Evolutionary conservation across 78 protist genomes (phyloP), one percentile per base, ranked within the genome.

Genomic region (Trichosphaerium sp.): DNA sequence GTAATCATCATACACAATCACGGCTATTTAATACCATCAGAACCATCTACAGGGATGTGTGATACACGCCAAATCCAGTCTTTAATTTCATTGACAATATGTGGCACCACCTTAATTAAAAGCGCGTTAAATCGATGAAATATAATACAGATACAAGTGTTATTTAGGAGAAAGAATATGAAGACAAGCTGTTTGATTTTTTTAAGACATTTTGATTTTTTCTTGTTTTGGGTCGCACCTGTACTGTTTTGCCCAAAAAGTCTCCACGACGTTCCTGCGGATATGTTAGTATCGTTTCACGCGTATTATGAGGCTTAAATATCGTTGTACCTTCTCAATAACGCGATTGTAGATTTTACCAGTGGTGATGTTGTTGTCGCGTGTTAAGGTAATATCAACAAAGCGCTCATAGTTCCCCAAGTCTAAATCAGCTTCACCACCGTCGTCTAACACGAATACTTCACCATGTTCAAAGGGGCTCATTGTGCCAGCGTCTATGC

Each of bases 371-470:
- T 96, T 94, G 84, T 91, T 71, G 83, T 92, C 93, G 44, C 82
- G 55, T 26, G 74, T 52, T 26, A 91, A 78, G 5, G 65, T 62
- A 29, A 85, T 37, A 71, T 74, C 85, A 38, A 88, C 31, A 74
- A 92, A 93, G 41, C 99, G 90, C 84, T 95, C 99, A 64, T 95
- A 95, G 90, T 95, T 93, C 44, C 99, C 97, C 34, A 94, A 80
- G 52, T 94, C 98, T 11, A 94, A 74, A 54, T 94, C 98, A 8
- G 57, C 92, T 71, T 96, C 99, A 32, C 97, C 98, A 38, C 98
- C 99, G 25, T 80, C 85, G 51, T 80, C 52, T 43, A 80, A 44
- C 1, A 80, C 85, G 47, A 80, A 80, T 0, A 80, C 85, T 55
- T 82, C 92, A 48, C 93, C 93, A 72, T 88, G 96, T 78, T 89